Evolutionary conservation across 2,329 filamentous ascomycete species (phyloP).

Genomic region (Plectosphaerella cucumerina): DNA sequence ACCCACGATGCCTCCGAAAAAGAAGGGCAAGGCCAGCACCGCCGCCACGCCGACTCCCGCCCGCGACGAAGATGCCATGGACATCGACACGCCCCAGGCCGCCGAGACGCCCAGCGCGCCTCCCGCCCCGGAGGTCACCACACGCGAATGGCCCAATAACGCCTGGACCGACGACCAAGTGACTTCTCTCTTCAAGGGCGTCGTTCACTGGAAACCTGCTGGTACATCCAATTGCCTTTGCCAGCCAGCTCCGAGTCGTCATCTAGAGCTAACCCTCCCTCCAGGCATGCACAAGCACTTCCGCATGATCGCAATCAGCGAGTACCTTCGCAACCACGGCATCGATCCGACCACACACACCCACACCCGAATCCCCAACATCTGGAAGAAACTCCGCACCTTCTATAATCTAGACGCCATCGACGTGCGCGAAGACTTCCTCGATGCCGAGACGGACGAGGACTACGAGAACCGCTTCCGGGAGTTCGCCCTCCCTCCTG

Average conservation of each 20-base stretch:
- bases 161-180: constrained; percentile 96
- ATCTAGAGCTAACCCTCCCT: constrained; percentile 13
- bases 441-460: constrained; percentile 51
- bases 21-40: constrained; percentile 56
- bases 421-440: constrained; percentile 73
- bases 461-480: constrained; percentile 57
- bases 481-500: constrained; percentile 59
- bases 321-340: constrained; percentile 75
- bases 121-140: constrained; percentile 23
- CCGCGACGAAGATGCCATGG: constrained; percentile 58
- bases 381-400: constrained; percentile 81
- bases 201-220: constrained; percentile 95
- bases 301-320: constrained; percentile 80
- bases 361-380: constrained; percentile 85
- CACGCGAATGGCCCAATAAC: constrained; percentile 45
- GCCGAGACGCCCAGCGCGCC: constrained; percentile 45
- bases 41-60: constrained; percentile 52
- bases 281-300: constrained; percentile 91
- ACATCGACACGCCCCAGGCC: constrained; percentile 50
- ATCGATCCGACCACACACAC: constrained; percentile 64
- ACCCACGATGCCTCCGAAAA: constrained; percentile 61
- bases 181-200: constrained; percentile 84
- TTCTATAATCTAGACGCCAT: constrained; percentile 84
- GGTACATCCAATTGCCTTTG: constrained; percentile 45
- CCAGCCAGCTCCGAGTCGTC: not conserved